These are phyloP conservation scores for Rhododendron mucronatum DNA, from an alignment of 148 eudicot genomes.

Conservation along the genomic window DNA sequence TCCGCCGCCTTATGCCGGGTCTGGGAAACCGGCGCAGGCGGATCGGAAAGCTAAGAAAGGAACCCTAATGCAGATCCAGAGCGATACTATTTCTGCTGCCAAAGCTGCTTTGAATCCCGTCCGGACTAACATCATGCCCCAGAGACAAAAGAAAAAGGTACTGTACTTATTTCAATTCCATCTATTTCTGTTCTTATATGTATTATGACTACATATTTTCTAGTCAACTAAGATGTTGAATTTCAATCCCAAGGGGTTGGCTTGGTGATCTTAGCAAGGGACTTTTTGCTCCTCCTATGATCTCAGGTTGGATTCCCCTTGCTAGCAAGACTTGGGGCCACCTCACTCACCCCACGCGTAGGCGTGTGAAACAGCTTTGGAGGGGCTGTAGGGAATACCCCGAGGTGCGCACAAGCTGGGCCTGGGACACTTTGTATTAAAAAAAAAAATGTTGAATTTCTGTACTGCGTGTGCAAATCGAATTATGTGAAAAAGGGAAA, in stretches of 20 bases:
- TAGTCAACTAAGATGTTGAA: background rate
- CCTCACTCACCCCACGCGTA: too few relatives aligned
- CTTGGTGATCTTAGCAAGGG: too few relatives aligned
- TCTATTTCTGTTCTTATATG: background rate
- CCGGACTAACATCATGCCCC: constrained; percentile 76
- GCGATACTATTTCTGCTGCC: constrained; percentile 92
- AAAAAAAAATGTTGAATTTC: too few relatives aligned
- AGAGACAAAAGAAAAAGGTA: constrained; percentile 79
- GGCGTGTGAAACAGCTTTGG: background rate
- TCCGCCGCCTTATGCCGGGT: constrained; percentile 28
- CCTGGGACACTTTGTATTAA: too few relatives aligned
- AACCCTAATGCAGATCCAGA: constrained; percentile 86
- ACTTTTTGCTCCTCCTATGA: too few relatives aligned
- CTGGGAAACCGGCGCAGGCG: constrained; percentile 36
- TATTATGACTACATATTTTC: background rate
- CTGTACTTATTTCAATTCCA: background rate
- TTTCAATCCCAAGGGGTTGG: too few relatives aligned
- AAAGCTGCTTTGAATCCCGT: constrained; percentile 66
- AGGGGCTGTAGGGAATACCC: background rate
- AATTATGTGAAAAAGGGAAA: background rate
- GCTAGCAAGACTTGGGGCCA: too few relatives aligned
- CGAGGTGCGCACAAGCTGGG: background rate
- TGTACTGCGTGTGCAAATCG: background rate
- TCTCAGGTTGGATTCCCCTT: too few relatives aligned
- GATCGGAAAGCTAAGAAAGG: constrained; percentile 67